These are phyloP conservation scores for Trametes villosa DNA, from an alignment of 768 basidiomycete species.

Conservation along the genomic window DNA sequence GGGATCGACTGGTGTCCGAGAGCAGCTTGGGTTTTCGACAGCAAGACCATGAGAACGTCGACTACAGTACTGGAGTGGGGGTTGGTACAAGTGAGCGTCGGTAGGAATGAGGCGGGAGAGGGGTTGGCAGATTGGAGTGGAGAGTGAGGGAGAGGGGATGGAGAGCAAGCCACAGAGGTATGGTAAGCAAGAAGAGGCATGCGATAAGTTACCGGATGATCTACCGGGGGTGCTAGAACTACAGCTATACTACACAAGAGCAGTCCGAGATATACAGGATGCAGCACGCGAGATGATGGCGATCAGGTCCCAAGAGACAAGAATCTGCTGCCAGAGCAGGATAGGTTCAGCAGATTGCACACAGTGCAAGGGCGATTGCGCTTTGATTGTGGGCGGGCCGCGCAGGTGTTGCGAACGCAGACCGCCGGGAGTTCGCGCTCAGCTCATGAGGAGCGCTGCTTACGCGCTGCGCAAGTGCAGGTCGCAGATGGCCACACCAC, in stretches of 20 bases:
- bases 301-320: neutral
- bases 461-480: constrained; percentile 4
- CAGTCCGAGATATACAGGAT: neutral
- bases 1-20: no score
- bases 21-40: neutral
- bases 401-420: no score
- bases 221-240: neutral
- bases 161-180: neutral
- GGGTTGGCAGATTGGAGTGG: neutral
- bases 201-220: constrained; percentile 11
- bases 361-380: no score
- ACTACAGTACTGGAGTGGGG: neutral
- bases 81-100: neutral
- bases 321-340: neutral
- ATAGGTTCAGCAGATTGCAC: neutral
- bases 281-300: neutral
- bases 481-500: constrained; percentile 12
- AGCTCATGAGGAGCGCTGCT: no score
- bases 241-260: neutral
- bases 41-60: neutral
- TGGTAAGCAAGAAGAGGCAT: neutral
- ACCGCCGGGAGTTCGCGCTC: no score
- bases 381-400: no score
- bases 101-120: neutral
- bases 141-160: no score